Conservation (phyloP, 805 yeast genomes). For the Kodamaea kaohsiungensis region DNA sequence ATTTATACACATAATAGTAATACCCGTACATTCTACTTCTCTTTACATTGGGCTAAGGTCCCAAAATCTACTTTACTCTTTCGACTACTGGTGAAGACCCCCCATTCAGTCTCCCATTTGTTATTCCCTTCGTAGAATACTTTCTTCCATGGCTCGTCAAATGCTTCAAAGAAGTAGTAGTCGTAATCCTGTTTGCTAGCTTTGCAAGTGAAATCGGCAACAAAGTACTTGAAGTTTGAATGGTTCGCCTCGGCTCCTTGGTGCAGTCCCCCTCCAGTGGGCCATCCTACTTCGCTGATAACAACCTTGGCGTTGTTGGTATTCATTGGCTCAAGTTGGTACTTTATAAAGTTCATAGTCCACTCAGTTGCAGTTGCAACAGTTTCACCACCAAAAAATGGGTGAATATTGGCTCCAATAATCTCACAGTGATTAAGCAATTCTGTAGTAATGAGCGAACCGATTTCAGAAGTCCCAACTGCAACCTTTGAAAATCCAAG, state of each 20-base stretch:
- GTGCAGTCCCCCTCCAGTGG: slow-evolving; percentile 57
- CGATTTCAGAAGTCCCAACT: slow-evolving; percentile 65
- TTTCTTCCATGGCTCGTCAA: slow-evolving; percentile 71
- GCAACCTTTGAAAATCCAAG: slow-evolving; percentile 39
- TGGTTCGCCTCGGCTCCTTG: slow-evolving; percentile 49
- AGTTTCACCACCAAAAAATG: slow-evolving; percentile 61
- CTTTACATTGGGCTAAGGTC: neutral
- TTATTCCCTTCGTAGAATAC: slow-evolving; percentile 49
- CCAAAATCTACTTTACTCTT: slow-evolving; percentile 39
- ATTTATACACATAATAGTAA: neutral
- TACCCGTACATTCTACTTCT: neutral
- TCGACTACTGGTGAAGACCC: slow-evolving; percentile 54
- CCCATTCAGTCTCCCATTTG: slow-evolving; percentile 75
- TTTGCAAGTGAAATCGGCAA: slow-evolving; percentile 54
- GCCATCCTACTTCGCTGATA: slow-evolving; percentile 75
- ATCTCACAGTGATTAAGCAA: slow-evolving; percentile 51
- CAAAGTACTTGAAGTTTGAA: slow-evolving; percentile 45
- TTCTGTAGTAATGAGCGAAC: slow-evolving; percentile 42
- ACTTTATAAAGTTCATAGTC: slow-evolving; percentile 49
- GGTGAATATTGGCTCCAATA: slow-evolving; percentile 65
- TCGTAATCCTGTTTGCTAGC: slow-evolving; percentile 36
- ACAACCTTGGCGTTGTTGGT: slow-evolving; percentile 33
- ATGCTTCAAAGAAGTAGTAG: slow-evolving; percentile 69
- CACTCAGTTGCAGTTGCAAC: slow-evolving; percentile 52
- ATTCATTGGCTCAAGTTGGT: slow-evolving; percentile 43